phyloP scores from a whole-genome alignment of 352 stramenopile species.

The Phytopythium delawarense region DNA sequence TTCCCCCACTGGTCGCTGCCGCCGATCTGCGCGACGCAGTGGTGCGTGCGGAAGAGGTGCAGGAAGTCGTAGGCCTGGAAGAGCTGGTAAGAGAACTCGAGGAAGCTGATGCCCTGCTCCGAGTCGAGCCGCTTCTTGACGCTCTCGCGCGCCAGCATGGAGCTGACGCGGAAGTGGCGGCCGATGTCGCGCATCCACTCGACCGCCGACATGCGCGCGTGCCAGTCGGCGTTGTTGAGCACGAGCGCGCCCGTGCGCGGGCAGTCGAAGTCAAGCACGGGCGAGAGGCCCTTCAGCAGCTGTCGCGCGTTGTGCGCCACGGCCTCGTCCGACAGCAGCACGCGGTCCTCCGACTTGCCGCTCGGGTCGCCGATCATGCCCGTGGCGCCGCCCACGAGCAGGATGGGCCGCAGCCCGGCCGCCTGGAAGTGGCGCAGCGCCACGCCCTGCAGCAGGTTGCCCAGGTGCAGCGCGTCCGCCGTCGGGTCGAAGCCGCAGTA shows the following conservation, averaged over 20 bases:
- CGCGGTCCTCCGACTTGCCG: constrained; percentile 96
- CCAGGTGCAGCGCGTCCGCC: constrained; percentile 89
- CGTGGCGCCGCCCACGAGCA: constrained; percentile 83
- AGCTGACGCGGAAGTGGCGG: constrained; percentile 95
- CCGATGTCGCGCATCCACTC: constrained; percentile 98
- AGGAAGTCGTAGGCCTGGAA: constrained; percentile 99
- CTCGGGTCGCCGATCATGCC: constrained; percentile 97
- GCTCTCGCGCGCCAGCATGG: constrained; percentile 98
- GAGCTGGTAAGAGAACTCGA: constrained; percentile 99
- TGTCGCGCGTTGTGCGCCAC: constrained; percentile 90
- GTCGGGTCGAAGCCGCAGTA: constrained; percentile 92
- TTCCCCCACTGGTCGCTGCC: constrained; percentile 99
- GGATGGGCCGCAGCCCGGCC: constrained; percentile 88
- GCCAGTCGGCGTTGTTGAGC: constrained; percentile 99
- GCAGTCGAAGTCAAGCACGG: constrained; percentile 94
- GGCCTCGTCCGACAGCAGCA: constrained; percentile 92
- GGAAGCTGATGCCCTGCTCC: constrained; percentile 96
- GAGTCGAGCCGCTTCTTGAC: constrained; percentile 95
- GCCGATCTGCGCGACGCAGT: constrained; percentile 95
- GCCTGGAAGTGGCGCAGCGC: constrained; percentile 86
- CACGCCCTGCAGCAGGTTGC: constrained; percentile 86
- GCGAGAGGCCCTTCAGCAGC: constrained; percentile 89
- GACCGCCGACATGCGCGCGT: constrained; percentile 92
- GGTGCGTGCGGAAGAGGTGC: constrained; percentile 91
- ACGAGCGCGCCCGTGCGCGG: constrained; percentile 89